Evolutionary conservation across 2,329 filamentous ascomycete genomes (phyloP), one percentile per base, ranked within the genome.

Genomic region (Scytalidium sp.): DNA sequence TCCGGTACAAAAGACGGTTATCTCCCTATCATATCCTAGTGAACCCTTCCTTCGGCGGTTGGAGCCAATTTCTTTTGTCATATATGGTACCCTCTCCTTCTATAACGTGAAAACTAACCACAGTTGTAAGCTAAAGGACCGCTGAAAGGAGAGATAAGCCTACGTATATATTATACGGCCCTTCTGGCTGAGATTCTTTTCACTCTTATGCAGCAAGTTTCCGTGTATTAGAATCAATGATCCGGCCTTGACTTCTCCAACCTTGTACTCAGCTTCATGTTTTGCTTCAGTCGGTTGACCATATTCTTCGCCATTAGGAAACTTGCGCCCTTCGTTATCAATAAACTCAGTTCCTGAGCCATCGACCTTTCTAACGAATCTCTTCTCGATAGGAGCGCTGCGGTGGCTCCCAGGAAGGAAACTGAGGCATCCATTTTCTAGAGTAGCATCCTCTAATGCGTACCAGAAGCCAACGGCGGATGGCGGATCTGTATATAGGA

Each of bases 381-480:
- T 76, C 65, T 85, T 80, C 53, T 73, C 72, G 9, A 97, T 76
- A 10, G 84, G 80, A 2, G 86, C 85, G 65, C 85, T 84, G 61
- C 76, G 81, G 65, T 97, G 93, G 58, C 85, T 90, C 0, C 92
- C 93, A 0, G 83, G 85, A 58, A 90, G 79, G 70, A 97, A 96
- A 55, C 86, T 89, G 63, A 99, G 69, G 62, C 92, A 96, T 1
- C 91, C 94, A 67, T 99, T 99, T 66, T 86, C 83, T 1, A 78
- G 74, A 7, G 88, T 93, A 19, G 90, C 90, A 69, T 97, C 93
- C 72, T 99, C 92, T 36, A 99, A 79, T 11, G 94, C 94, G 68
- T 97, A 96, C 94, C 94, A 99, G 73, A 93, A 97, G 0, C 94
- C 94, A 2, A 97, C 88, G 0, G 94, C 94, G 36, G 83, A 88